Evolutionary conservation across 2,329 filamentous ascomycete species (phyloP).

Genomic region (Alternaria atra): DNA sequence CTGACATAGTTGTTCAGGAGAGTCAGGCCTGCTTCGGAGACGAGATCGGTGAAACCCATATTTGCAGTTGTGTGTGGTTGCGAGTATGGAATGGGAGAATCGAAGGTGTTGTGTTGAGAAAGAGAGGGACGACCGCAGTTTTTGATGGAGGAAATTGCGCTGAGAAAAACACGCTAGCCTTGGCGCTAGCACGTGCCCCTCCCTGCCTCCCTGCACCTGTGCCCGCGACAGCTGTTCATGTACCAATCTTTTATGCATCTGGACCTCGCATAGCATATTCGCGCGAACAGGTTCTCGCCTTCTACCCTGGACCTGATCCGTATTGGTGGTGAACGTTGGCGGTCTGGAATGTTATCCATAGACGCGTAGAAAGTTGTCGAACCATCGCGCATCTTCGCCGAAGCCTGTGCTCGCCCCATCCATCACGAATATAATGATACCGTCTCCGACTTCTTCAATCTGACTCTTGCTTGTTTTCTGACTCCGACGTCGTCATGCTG

Average conservation of each 20-base stretch:
- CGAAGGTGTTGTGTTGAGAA: constrained; percentile 27
- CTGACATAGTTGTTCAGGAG: constrained; percentile 77
- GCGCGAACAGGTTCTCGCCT: not conserved
- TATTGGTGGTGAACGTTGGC: constrained; percentile 4
- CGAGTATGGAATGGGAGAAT: constrained; percentile 20
- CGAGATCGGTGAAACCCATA: constrained; percentile 76
- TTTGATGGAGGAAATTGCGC: constrained; percentile 34
- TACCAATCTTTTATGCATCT: constrained; percentile 6
- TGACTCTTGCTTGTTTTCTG: constrained; percentile 10
- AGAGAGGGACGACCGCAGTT: constrained; percentile 23
- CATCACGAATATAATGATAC: constrained; percentile 35
- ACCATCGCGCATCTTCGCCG: constrained; percentile 32
- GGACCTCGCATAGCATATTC: not conserved
- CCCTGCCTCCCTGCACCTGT: not conserved
- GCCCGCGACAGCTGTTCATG: not conserved
- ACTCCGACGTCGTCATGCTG: constrained; percentile 42
- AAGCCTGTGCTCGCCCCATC: constrained; percentile 32
- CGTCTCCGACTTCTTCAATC: constrained; percentile 6
- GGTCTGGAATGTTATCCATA: constrained; percentile 11
- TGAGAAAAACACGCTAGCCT: constrained; percentile 24
- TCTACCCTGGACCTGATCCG: not conserved
- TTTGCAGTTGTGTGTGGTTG: constrained; percentile 43
- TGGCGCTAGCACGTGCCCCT: constrained; percentile 27
- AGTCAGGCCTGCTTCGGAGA: constrained; percentile 71
- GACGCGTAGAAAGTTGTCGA: constrained; percentile 33